Percentiles rank a stretch among this genome's conserved stretches.
Conservation (phyloP, 495 filamentous ascomycete species). For the Penicillium daleae region DNA sequence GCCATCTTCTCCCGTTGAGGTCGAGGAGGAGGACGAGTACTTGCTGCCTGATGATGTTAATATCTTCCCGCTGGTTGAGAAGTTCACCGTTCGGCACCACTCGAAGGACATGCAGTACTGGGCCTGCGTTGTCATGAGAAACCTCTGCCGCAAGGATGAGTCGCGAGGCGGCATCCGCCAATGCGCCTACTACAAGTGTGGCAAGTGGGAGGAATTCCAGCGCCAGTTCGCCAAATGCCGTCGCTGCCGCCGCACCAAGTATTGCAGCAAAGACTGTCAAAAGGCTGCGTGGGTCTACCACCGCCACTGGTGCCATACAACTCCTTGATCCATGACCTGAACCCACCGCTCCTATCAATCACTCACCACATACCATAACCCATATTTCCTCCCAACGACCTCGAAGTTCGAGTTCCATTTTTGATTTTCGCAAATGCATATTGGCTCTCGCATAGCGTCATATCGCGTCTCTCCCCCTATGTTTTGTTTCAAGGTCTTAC, state of each 20-base stretch:
- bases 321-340: constrained; percentile 51
- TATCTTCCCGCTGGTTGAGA: constrained; percentile 97
- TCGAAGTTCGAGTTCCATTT: constrained; percentile 28
- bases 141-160: constrained; percentile 97
- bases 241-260: constrained; percentile 94
- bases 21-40: constrained; percentile 84
- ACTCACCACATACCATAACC: background rate
- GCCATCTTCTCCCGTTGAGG: constrained; percentile 47
- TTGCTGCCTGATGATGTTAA: constrained; percentile 91
- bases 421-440: constrained; percentile 48
- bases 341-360: background rate
- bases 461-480: constrained; percentile 30
- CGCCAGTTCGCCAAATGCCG: constrained; percentile 98
- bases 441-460: constrained; percentile 51
- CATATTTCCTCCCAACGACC: constrained; percentile 24
- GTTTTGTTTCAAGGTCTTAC: constrained; percentile 35
- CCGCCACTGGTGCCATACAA: constrained; percentile 90
- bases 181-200: constrained; percentile 96
- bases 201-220: constrained; percentile 95
- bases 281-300: constrained; percentile 98
- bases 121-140: constrained; percentile 98
- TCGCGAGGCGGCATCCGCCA: constrained; percentile 90
- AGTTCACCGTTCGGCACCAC: constrained; percentile 94
- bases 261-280: constrained; percentile 99
- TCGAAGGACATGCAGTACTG: constrained; percentile 98